Percentiles rank a stretch among this genome's conserved stretches.
phyloP scores from a whole-genome alignment of 352 stramenopile species.

The Phytophthora cryptogea region DNA sequence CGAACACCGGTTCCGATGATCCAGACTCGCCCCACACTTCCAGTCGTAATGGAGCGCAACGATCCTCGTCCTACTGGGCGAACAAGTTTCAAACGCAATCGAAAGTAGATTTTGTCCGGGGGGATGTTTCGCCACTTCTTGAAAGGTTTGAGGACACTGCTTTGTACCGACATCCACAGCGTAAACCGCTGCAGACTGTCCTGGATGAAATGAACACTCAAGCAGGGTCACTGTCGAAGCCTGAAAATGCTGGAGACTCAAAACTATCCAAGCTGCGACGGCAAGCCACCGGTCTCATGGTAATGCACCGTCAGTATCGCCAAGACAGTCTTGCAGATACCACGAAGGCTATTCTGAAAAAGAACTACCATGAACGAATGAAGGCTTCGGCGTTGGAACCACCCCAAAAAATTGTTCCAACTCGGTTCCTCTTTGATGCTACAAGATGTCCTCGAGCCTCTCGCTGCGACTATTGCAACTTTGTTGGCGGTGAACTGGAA shows the following conservation, averaged over 20 bases:
- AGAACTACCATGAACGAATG: conserved; percentile 6
- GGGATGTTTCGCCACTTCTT: conserved; percentile 37
- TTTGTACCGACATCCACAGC: conserved; percentile 40
- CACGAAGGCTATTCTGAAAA: conserved; percentile 14
- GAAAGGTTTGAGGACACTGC: conserved; percentile 40
- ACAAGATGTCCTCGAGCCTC: conserved; percentile 39
- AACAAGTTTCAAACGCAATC: conserved; percentile 36
- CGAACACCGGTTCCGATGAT: not conserved
- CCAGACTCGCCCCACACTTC: conserved; percentile 6
- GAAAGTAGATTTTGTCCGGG: conserved; percentile 37
- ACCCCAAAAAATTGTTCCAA: conserved; percentile 35
- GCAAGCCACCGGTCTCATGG: conserved; percentile 25
- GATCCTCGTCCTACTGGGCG: conserved; percentile 20
- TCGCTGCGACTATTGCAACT: conserved; percentile 71
- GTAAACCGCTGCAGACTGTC: conserved; percentile 34
- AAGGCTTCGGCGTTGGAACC: conserved; percentile 17
- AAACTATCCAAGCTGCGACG: conserved; percentile 14
- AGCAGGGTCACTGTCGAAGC: not conserved
- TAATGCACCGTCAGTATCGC: conserved; percentile 4
- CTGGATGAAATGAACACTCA: conserved; percentile 36
- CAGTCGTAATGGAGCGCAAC: not conserved
- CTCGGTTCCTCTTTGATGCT: conserved; percentile 56
- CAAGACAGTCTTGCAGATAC: conserved; percentile 16
- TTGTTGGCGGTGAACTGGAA: conserved; percentile 61
- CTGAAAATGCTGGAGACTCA: not conserved